A percentile compares a stretch with the other conserved stretches of the same genome.
Conservation (phyloP, 2,329 filamentous ascomycete species). For the Nigrospora osmanthi region DNA sequence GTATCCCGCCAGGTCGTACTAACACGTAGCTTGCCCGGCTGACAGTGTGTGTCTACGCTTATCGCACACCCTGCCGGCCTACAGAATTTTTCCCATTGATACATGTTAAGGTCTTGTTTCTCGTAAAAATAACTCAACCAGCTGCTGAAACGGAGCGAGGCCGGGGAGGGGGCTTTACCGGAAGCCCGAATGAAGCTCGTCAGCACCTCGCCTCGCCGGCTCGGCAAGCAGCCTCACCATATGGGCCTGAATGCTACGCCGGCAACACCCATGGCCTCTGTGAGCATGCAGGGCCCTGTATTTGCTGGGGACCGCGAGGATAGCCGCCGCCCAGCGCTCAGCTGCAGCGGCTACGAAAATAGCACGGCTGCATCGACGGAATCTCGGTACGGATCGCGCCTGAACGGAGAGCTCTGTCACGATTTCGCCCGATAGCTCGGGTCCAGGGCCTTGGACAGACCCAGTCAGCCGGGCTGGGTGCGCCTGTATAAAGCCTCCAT, state of each 20-base stretch:
- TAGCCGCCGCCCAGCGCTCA: not conserved
- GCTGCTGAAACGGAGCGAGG: not conserved
- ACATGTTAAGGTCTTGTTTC: not conserved
- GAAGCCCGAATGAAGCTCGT: not conserved
- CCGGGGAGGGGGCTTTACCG: not conserved
- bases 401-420: not conserved
- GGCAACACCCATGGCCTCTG: too few species aligned
- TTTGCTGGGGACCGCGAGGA: not conserved
- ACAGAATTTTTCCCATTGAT: not conserved
- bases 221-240: not conserved
- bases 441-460: not conserved
- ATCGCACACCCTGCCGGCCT: not conserved
- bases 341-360: not conserved
- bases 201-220: not conserved
- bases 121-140: constrained; percentile 1
- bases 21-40: not conserved
- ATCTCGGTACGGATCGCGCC: constrained; percentile 1
- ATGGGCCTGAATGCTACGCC: not conserved
- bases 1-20: not conserved
- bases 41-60: not conserved
- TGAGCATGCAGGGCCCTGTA: not conserved
- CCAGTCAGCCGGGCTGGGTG: not conserved
- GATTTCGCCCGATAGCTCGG: constrained; percentile 1
- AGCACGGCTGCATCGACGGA: constrained; percentile 1
- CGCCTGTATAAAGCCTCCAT: not conserved